Base-by-base conservation (phyloP, 2,329 filamentous ascomycete species). In the Meredithiella fracta region DNA sequence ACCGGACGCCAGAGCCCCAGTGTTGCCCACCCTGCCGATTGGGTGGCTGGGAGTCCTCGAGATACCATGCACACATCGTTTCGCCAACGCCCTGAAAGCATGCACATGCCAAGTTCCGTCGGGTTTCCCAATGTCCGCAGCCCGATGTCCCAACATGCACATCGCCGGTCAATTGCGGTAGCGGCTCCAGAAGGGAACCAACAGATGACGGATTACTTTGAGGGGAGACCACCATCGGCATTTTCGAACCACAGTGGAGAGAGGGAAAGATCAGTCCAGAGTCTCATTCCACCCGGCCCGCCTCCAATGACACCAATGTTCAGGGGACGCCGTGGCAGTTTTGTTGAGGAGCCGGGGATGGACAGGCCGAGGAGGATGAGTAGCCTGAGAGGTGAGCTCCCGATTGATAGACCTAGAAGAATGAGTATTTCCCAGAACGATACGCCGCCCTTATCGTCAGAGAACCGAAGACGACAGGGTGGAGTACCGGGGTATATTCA, bases 291-390 rank as follows among this genome's bases (percentile, higher is more conserved):
- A 22, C 55, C 50, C 14, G 31, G 15, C 5, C 44, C 31, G 14
- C 51, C 51, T 26, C 22, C 47, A n/a, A 20, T 23, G 47, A 29
- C 47, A n/a, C 11, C n/a, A 23, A 51, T 51, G 1, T 8, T 51
- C 7, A 3, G 47, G 26, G 17, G 20, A 15, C 17, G 31, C 37
- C 26, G 29, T 15, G 15, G 11, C 5, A 52, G 34, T 38, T 49
- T 49, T 23, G 44, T 6, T 2, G 37, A 25, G 9, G 20, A 14
- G 44, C 15, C 26, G n/a, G 38, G 40, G 3, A 26, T n/a, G 22
- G 57, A 53, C 4, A 29, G 53, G 15, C 29, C 49, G 15, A 22
- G 57, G 26, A 42, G 57, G 17, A 20, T 37, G 20, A 59, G 53
- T 38, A 23, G 53, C 23, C 15, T 51, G n/a, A 47, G 54, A 17